Evolutionary conservation across 148 eudicot species (phyloP), one percentile per base, ranked within the genome.

Genomic region (Amaranthus hypochondriacus): DNA sequence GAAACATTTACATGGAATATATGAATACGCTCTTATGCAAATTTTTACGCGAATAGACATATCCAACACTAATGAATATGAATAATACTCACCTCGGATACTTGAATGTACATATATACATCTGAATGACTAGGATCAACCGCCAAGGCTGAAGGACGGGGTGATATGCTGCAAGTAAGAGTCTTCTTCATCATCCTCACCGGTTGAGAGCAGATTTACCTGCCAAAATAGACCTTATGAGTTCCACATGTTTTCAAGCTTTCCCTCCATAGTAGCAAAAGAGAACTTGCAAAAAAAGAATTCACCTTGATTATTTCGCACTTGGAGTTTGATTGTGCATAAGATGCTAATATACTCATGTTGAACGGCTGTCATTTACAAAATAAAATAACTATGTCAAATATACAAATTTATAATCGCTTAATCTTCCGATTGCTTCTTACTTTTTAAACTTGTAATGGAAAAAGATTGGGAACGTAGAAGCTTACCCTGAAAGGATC

Each of bases 401-500:
- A 68, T 46, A 39, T 48, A 57, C 48, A 56, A 21, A 11, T 3
- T 48, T 5, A 47, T 15, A 66, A 15, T 5, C 5, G 6, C 18
- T 9, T 5, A 39, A 54, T 9, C 55, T 53, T 39, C 71, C 28
- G 21, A 5, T 7, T 3, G 6, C 14, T 44, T 65, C 43, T 50
- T 42, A 21, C 58, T 14, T 28, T 73, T 2, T 65, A 15, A 65
- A 64, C 46, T 67, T 56, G 28, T 55, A 28, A 3, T 44, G 44
- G 21, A 2, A 12, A 58, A 14, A 50, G 73, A 28, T 70, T 64
- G 68, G 46, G 69, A 46, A 56, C 28, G 15, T 47, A 48, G 55
- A 69, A 50, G 76, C 66, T 82, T 80, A 94, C 98, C 83, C 92
- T 83, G 72, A 89, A 94, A 74, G 98, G 97, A 78, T 94, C 98